Evolutionary conservation across 345 rosid genomes (phyloP).

Genomic region (Anastatica hierochuntica): DNA sequence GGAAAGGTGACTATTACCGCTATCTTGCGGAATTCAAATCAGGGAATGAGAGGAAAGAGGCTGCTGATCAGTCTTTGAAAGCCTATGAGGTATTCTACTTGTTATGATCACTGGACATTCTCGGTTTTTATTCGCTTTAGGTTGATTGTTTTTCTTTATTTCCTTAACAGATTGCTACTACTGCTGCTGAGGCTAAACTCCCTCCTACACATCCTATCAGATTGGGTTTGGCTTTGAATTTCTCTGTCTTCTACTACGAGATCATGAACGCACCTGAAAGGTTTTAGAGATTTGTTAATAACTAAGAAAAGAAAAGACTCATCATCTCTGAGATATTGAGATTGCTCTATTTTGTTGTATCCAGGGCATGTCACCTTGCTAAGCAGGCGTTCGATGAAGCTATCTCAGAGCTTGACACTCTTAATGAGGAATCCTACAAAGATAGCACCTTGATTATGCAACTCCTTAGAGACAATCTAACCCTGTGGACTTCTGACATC

Average conservation of each 20-base stretch:
- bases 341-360: background rate
- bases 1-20: conserved; percentile 71
- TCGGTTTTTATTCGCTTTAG: background rate
- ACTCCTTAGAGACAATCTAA: conserved; percentile 63
- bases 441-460: conserved; percentile 77
- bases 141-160: background rate
- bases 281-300: conserved; percentile 18
- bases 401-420: conserved; percentile 54
- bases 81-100: conserved; percentile 44
- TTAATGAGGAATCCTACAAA: conserved; percentile 64
- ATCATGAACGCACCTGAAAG: conserved; percentile 71
- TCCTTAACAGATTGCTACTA: conserved; percentile 43
- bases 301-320: background rate
- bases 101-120: background rate
- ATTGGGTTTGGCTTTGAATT: conserved; percentile 69
- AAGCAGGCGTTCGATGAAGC: conserved; percentile 70
- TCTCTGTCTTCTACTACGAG: conserved; percentile 70
- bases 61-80: conserved; percentile 56
- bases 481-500: conserved; percentile 69
- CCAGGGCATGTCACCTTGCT: conserved; percentile 72
- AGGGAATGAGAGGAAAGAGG: conserved; percentile 45
- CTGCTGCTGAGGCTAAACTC: conserved; percentile 49
- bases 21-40: conserved; percentile 53
- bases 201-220: conserved; percentile 66
- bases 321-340: background rate